Percentiles rank a stretch among this genome's conserved stretches.
phyloP scores from a whole-genome alignment of 2,329 filamentous ascomycete species.

The Epichloe elymi region DNA sequence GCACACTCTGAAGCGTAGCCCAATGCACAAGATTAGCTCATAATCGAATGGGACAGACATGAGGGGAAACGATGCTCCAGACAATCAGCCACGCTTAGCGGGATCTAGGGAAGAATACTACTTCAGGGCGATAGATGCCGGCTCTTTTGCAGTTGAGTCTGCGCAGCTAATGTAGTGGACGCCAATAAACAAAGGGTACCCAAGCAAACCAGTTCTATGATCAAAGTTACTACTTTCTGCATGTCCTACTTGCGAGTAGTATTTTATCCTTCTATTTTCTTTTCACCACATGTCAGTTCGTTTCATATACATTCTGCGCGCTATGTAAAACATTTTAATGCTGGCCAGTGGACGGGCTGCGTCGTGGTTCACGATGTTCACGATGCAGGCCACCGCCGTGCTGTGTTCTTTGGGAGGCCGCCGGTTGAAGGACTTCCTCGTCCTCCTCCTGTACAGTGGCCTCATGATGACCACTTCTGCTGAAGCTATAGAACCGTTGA shows the following conservation, averaged over 20 bases:
- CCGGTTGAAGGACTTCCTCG: conserved; percentile 8
- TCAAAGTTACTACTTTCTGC: neutral
- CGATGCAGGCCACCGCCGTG: neutral
- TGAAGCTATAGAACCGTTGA: conserved; percentile 18
- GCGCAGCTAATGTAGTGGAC: neutral
- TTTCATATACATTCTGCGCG: neutral
- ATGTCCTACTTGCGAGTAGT: neutral
- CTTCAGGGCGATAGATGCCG: neutral
- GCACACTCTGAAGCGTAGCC: too few species aligned
- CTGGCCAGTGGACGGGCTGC: conserved; percentile 10
- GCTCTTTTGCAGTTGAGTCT: neutral
- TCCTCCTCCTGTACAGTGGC: conserved; percentile 7
- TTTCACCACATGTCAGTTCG: neutral
- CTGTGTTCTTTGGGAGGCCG: conserved; percentile 4
- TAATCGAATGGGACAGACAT: neutral
- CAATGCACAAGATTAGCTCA: neutral
- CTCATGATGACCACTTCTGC: conserved; percentile 7
- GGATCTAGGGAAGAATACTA: neutral
- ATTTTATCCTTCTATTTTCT: neutral
- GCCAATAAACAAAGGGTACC: neutral
- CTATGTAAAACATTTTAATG: neutral
- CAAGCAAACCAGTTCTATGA: neutral
- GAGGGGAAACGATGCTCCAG: too few species aligned
- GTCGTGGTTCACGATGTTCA: conserved; percentile 1
- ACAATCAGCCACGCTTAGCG: too few species aligned